Base-by-base conservation (phyloP, 495 filamentous ascomycete genomes). In the Apodospora peruviana region DNA sequence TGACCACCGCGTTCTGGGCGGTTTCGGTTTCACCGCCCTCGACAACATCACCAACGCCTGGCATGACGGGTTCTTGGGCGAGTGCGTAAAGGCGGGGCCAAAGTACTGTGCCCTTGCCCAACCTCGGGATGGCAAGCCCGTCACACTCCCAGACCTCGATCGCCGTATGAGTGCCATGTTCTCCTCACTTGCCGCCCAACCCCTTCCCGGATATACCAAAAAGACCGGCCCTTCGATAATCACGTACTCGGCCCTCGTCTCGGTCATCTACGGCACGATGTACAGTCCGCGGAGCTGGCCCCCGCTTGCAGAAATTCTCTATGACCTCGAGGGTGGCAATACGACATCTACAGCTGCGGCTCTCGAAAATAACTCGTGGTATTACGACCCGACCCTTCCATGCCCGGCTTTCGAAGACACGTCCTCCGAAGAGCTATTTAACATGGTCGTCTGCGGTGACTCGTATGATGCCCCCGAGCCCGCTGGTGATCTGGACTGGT, bases 31-130 rank as follows among this genome's bases (percentile, higher is more conserved):
- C 64, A 67, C 64, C 16, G 65, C 70, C n/a, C 52, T 75, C 18
- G 72, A 73, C 35, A 74, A 75, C 45, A 65, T 55, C 9, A 75
- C 72, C 4, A 57, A 75, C 47, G 70, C 68, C 8, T 75, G 69
- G 69, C 64, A 55, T 18, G 72, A 75, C 43, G 72, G 72, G 20
- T 74, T 75, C 49, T 54, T 75, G 16, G 70, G 72, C 20, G 70
- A 75, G 44, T 75, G 72, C 20, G 41, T 75, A 38, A 66, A 68
- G 5, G 72, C 72, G 12, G 70, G 72, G 1, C 66, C 72, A 5
- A 47, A 68, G 38, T 51, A 69, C 39, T 75, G 72, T 32, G 64
- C 67, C 3, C 51, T 75, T n/a, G 62, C 72, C n/a, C 59, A 55
- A 38, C 43, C 66, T n/a, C 57, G 35, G 18, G 57, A 60, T 11